Conservation (phyloP, 2,329 filamentous ascomycete genomes). For the Penicillium frequentans region DNA sequence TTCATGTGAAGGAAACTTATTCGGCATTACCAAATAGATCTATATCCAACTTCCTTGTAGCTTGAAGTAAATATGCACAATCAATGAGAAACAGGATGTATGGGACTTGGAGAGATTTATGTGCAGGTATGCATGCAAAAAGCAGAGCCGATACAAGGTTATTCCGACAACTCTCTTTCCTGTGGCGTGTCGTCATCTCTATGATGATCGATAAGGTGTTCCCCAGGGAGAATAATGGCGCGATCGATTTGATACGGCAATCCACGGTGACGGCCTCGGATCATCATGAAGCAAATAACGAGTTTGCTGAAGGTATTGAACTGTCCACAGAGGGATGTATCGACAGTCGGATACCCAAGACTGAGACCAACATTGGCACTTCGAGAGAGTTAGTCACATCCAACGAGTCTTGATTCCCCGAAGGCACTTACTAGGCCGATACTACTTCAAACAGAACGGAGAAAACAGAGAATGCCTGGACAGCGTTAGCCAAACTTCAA, state of each 20-base stretch:
- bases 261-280: constrained; percentile 56
- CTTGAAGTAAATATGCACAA: no score
- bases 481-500: not conserved
- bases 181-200: no score
- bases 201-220: not conserved
- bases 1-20: no score
- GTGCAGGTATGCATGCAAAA: no score
- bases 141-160: no score
- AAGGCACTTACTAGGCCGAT: not conserved
- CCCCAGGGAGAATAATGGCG: not conserved
- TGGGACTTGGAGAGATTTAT: no score
- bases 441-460: not conserved
- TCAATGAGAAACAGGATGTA: no score
- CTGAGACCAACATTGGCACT: not conserved
- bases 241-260: constrained; percentile 57
- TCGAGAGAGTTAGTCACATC: not conserved
- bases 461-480: not conserved
- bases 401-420: not conserved
- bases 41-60: no score
- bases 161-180: no score
- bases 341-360: not conserved
- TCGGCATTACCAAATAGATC: no score
- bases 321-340: not conserved
- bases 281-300: constrained; percentile 57
- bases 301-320: constrained; percentile 55